phyloP scores from a whole-genome alignment of 495 filamentous ascomycete species.

The Xylaria grammica region DNA sequence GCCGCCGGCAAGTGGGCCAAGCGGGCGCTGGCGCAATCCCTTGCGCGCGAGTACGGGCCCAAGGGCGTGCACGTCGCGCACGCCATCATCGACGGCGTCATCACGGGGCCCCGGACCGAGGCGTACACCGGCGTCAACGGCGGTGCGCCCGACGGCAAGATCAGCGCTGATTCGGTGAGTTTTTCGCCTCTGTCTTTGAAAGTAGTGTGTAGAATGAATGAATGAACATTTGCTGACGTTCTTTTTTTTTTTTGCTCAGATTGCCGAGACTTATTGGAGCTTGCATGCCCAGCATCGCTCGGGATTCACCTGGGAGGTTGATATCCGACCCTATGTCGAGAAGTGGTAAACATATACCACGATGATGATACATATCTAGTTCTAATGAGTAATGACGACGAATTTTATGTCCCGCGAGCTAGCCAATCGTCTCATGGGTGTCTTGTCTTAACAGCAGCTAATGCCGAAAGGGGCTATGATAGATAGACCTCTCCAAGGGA shows the following conservation, averaged over 20 bases:
- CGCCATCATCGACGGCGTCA: conserved; percentile 83
- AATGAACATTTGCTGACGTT: background rate
- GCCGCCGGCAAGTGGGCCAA: conserved; percentile 69
- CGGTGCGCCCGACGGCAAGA: conserved; percentile 69
- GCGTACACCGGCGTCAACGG: conserved; percentile 58
- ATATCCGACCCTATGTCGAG: conserved; percentile 79
- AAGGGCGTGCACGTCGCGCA: conserved; percentile 87
- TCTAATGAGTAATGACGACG: conserved; percentile 12
- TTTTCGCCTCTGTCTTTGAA: background rate
- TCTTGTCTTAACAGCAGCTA: too few species aligned
- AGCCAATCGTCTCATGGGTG: too few species aligned
- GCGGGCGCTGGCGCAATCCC: conserved; percentile 72
- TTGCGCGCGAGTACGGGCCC: conserved; percentile 86
- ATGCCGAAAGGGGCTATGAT: too few species aligned
- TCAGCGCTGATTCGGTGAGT: conserved; percentile 77
- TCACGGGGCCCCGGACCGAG: conserved; percentile 78
- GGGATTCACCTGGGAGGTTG: conserved; percentile 82
- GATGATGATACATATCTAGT: conserved; percentile 3
- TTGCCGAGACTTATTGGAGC: conserved; percentile 87
- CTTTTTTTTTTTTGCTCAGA: conserved; percentile 51
- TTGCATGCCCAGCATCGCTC: conserved; percentile 82
- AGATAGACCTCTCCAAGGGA: too few species aligned
- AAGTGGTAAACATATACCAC: conserved; percentile 60
- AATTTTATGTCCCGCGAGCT: background rate
- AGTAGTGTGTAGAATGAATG: background rate